Evolutionary conservation across 306 rosid genomes (phyloP), one percentile per base, ranked within the genome.

Genomic region (Medicago truncatula): DNA sequence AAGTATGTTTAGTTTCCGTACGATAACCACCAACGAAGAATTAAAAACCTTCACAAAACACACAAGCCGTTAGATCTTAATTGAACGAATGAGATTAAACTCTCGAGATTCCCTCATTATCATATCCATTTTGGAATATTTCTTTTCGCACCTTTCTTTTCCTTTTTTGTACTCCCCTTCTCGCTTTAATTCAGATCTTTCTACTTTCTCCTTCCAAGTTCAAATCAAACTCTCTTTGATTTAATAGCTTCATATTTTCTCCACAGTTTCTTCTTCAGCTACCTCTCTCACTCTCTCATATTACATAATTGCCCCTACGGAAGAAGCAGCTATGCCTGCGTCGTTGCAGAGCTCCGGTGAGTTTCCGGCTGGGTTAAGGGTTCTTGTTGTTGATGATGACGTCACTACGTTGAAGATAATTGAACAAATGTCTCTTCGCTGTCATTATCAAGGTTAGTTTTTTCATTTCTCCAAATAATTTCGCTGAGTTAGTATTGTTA

Each of bases 331-430:
- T 20, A 73, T 89, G 94, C 83, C 88, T 38, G 84, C 90, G 64
- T 38, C 89, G 71, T 41, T 83, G 80, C 86, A 80, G 31, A 70
- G 62, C 67, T 73, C 57, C 38, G 38, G 38, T 17, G 18, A 78
- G 21, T 89, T 89, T 56, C 96, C 97, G 38, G 83, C n/a, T 7
- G 97, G 96, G 7, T 70, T 92, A 58, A 81, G 92, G 77, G 88
- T 92, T 76, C 85, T 92, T 2, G 90, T 92, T 52, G 96, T 92
- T 11, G 97, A 92, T 38, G 96, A 92, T 61, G 96, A 92, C 75
- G 31, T 71, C 46, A 75, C 86, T 13, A 82, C 87, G 17, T 65
- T 92, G 81, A 81, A 46, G 83, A 82, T 89, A 70, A 78, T 89
- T 4, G 93, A 92, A 78, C 76, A 78, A 81, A 86, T 92, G 92